Evolutionary conservation across 192 early-diverging fungal species (phyloP).

Genomic region (Coemansia sp.): DNA sequence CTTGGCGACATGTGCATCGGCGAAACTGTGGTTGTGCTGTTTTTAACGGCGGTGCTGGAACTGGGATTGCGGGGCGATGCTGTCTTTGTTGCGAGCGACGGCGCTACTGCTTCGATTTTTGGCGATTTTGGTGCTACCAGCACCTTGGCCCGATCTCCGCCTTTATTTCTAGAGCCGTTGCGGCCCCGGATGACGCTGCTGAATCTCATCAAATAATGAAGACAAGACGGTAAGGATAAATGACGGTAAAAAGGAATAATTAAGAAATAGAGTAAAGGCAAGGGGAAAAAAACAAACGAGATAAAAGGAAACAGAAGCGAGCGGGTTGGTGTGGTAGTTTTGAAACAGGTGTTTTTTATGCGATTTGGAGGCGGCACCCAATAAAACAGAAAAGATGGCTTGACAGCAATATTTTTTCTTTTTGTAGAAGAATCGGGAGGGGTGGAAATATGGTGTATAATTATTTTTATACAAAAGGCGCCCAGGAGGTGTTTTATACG

Average conservation of each 20-base stretch:
- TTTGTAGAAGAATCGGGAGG: not conserved
- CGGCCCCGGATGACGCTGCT: constrained; percentile 13
- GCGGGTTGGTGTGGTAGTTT: not conserved
- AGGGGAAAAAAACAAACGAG: constrained; percentile 6
- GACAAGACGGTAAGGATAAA: not conserved
- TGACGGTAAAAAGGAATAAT: not conserved
- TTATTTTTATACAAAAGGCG: not conserved
- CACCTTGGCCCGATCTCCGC: not conserved
- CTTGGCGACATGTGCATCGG: constrained; percentile 46
- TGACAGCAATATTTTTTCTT: not conserved
- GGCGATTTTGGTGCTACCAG: not conserved
- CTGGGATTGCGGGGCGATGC: constrained; percentile 15
- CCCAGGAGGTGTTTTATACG: not conserved
- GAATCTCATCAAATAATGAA: constrained; percentile 6
- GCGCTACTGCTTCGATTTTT: constrained; percentile 27
- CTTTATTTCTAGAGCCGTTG: not conserved
- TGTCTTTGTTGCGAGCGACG: constrained; percentile 8
- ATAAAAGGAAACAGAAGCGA: constrained; percentile 5
- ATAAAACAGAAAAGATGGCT: constrained; percentile 6
- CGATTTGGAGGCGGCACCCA: constrained; percentile 1
- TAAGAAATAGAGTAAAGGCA: constrained; percentile 15
- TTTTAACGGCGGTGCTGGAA: constrained; percentile 11
- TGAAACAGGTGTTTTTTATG: constrained; percentile 8
- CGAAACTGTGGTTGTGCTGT: constrained; percentile 24
- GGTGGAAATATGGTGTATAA: too few species aligned